These are phyloP conservation scores for Hordeum marinum DNA, from an alignment of 176 grass and related monocot species.

Conservation along the genomic window DNA sequence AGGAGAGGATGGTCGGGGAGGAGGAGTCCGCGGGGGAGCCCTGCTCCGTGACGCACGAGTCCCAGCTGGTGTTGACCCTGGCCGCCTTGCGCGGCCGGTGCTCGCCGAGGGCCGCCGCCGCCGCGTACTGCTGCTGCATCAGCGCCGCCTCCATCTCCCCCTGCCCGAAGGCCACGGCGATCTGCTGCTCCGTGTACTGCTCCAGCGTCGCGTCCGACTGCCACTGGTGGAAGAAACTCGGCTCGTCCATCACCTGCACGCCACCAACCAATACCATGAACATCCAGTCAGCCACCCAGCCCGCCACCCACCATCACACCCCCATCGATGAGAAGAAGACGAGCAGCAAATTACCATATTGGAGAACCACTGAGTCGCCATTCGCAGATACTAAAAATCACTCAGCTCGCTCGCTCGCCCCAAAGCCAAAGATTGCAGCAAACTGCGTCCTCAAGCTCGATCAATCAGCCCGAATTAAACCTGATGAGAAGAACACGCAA, in stretches of 20 bases:
- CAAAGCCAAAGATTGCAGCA: neutral
- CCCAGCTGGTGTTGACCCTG: constrained; percentile 70
- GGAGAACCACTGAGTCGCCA: constrained; percentile 77
- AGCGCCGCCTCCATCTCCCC: constrained; percentile 23
- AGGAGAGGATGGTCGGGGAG: constrained; percentile 88
- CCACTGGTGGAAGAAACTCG: constrained; percentile 91
- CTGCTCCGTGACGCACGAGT: constrained; percentile 88
- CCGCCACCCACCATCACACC: neutral
- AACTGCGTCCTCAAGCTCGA: neutral
- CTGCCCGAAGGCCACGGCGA: constrained; percentile 65
- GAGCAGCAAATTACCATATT: constrained; percentile 52
- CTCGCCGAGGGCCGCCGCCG: neutral
- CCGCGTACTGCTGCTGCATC: neutral
- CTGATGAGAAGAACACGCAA: neutral
- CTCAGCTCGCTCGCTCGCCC: neutral
- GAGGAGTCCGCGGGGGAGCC: constrained; percentile 52
- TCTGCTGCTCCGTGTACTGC: constrained; percentile 71
- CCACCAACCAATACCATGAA: neutral
- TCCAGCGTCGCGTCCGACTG: constrained; percentile 59
- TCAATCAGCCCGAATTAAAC: neutral
- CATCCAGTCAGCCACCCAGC: neutral
- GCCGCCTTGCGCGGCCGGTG: constrained; percentile 50
- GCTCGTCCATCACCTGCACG: constrained; percentile 67
- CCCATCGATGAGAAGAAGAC: neutral
- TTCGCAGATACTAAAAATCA: neutral